Evolutionary conservation across 1,284 basidiomycete species (phyloP), one percentile per base, ranked within the genome.

Genomic region (Hemileia vastatrix): DNA sequence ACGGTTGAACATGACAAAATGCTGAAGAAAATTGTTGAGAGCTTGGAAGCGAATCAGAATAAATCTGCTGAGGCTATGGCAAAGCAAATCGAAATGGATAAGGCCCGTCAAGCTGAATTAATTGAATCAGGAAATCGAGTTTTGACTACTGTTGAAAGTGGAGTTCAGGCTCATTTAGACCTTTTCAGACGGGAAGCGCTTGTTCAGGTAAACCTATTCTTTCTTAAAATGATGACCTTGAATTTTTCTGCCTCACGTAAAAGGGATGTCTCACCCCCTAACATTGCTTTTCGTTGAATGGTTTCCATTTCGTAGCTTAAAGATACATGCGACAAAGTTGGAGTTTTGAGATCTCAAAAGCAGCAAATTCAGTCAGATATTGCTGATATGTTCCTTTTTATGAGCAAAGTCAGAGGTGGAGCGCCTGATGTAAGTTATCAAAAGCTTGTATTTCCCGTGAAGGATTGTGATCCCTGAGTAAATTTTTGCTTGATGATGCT

Each of bases 391-490:
- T 32, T 63, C 21, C 24, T 33, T 15, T 63, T 50, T 54, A 63
- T 63, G 60, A 63, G 60, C 33, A 63, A 63, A 63, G 60, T 63
- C 8, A 54, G 54, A 56, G 60, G 60, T 11, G 60, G 60, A 15
- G 60, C 32, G 31, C 60, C 60, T 6, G 60, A 63, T 54, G 60
- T 63, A 21, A 63, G 60, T 33, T 8, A 33, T 11, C n/a, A 53
- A 19, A 32, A 33, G n/a, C n/a, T n/a, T n/a, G n/a, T n/a, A n/a
- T n/a, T n/a, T n/a, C n/a, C n/a, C n/a, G n/a, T n/a, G n/a, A n/a
- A n/a, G n/a, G n/a, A n/a, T n/a, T n/a, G n/a, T n/a, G n/a, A n/a
- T n/a, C n/a, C n/a, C n/a, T n/a, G n/a, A n/a, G n/a, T n/a, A n/a
- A n/a, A n/a, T n/a, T n/a, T n/a, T n/a, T n/a, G n/a, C n/a, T n/a